A percentile compares a stretch with the other conserved stretches of the same genome.
Conservation (phyloP, 163 green algal species). For the Chlamydomonas reinhardtii region DNA sequence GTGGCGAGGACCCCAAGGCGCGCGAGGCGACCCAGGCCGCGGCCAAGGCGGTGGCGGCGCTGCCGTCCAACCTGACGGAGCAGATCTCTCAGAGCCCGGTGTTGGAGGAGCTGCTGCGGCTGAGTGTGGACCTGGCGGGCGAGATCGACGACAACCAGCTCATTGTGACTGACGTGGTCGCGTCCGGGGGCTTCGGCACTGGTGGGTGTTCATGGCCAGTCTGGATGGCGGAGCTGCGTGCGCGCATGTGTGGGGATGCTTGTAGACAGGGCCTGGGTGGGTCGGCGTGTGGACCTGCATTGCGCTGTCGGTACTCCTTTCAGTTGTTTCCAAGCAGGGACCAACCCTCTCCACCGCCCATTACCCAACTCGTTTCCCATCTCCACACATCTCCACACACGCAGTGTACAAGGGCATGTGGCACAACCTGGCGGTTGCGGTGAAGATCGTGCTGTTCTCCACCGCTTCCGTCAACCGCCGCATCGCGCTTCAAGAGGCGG, state of each 20-base stretch:
- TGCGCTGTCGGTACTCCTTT: too few species aligned
- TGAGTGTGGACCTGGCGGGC: slow-evolving; percentile 36
- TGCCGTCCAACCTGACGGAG: neutral
- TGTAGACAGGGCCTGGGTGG: too few species aligned
- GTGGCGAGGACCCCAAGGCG: too few species aligned
- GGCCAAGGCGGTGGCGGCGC: neutral
- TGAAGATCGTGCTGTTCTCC: slow-evolving; percentile 50
- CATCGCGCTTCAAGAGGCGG: slow-evolving; percentile 46
- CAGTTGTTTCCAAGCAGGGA: too few species aligned
- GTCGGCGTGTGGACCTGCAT: too few species aligned
- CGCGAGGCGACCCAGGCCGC: neutral
- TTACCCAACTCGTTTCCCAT: too few species aligned
- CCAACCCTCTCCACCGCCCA: too few species aligned
- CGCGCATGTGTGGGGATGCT: too few species aligned
- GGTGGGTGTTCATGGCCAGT: neutral
- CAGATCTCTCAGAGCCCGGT: slow-evolving; percentile 23
- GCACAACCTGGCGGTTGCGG: slow-evolving; percentile 47
- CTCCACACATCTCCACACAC: too few species aligned
- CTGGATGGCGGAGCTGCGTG: too few species aligned
- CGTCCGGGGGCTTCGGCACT: slow-evolving; percentile 37
- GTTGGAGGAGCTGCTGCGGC: slow-evolving; percentile 44
- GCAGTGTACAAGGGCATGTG: slow-evolving; percentile 42
- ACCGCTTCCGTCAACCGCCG: slow-evolving; percentile 37
- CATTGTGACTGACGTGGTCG: slow-evolving; percentile 45
- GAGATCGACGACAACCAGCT: slow-evolving; percentile 52